Conservation (phyloP, 2,329 filamentous ascomycete species). For the Metarhizium anisopliae region DNA sequence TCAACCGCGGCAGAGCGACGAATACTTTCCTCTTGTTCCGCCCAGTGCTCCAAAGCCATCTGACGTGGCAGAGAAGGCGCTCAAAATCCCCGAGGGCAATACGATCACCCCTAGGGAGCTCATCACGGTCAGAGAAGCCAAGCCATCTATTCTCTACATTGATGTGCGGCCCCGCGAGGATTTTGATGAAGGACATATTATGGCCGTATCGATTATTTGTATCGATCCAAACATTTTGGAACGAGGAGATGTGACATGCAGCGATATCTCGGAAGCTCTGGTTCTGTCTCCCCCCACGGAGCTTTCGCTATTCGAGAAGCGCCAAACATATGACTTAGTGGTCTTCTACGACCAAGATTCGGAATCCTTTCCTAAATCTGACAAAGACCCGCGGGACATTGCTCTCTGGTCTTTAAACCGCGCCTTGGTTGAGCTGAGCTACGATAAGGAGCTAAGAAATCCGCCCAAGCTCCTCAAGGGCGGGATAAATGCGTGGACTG, state of each 20-base stretch:
- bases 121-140: slow-evolving; percentile 55
- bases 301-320: slow-evolving; percentile 60
- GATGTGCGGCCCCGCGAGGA: slow-evolving; percentile 74
- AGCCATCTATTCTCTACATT: slow-evolving; percentile 63
- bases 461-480: slow-evolving; percentile 72
- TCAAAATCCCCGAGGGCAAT: slow-evolving; percentile 45
- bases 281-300: slow-evolving; percentile 68
- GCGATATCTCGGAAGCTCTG: slow-evolving; percentile 57
- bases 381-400: slow-evolving; percentile 30
- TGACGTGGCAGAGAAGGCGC: slow-evolving; percentile 27
- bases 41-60: slow-evolving; percentile 20
- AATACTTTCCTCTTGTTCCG: slow-evolving; percentile 21
- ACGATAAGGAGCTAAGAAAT: slow-evolving; percentile 62
- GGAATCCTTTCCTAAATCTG: slow-evolving; percentile 34
- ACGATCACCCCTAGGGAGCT: slow-evolving; percentile 61
- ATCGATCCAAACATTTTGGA: slow-evolving; percentile 71
- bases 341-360: slow-evolving; percentile 81
- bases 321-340: slow-evolving; percentile 73
- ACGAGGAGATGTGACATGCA: slow-evolving; percentile 55
- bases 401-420: slow-evolving; percentile 67
- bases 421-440: slow-evolving; percentile 77
- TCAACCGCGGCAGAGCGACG: slow-evolving; percentile 18
- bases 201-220: slow-evolving; percentile 75
- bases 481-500: slow-evolving; percentile 78
- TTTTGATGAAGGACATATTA: slow-evolving; percentile 85